Evolutionary conservation across 768 basidiomycete genomes (phyloP).

Genomic region (Terana coerulea): DNA sequence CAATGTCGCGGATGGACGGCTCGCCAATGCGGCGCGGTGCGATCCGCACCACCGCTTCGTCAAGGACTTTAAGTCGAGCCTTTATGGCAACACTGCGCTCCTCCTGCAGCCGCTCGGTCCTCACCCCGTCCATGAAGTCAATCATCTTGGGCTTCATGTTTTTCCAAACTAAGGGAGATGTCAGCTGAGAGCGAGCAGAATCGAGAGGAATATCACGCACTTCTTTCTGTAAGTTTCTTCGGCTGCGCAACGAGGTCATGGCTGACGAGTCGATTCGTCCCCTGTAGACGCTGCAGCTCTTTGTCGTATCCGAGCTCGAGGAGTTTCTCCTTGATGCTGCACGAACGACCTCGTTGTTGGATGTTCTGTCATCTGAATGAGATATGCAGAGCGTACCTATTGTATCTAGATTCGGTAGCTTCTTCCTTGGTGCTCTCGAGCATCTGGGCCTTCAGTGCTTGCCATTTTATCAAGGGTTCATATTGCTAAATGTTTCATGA

Average conservation of each 20-base stretch:
- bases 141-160: background rate
- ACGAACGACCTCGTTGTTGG: too few relatives aligned
- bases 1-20: background rate
- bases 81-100: background rate
- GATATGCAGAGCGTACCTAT: background rate
- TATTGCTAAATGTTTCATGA: background rate
- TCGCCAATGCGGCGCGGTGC: background rate
- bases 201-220: background rate
- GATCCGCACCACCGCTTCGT: background rate
- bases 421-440: background rate
- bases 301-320: background rate
- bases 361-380: background rate
- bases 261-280: background rate
- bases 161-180: background rate
- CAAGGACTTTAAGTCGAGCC: background rate
- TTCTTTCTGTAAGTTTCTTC: background rate
- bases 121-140: background rate
- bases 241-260: background rate
- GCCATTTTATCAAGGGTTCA: background rate
- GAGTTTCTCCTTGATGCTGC: background rate
- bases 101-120: background rate
- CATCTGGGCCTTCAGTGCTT: background rate
- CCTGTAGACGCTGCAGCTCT: background rate
- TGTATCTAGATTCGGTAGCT: background rate
- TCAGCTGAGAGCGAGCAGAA: background rate